Conservation (phyloP, 139 green algal genomes). For the Chlorella vulgaris region DNA sequence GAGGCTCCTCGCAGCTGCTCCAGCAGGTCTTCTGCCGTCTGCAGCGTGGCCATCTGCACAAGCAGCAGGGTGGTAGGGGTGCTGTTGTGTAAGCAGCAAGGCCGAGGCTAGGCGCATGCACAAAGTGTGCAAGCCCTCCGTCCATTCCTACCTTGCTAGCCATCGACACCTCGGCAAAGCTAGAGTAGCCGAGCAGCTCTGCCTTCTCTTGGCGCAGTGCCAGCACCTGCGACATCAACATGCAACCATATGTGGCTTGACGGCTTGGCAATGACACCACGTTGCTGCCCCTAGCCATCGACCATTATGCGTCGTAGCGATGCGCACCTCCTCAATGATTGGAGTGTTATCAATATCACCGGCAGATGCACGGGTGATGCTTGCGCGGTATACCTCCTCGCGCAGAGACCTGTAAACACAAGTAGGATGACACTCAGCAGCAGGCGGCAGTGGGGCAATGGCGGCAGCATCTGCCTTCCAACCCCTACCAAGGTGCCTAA, state of each 20-base stretch:
- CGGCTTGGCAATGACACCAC: too few species aligned
- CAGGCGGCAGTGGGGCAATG: too few species aligned
- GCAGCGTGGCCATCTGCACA: constrained; percentile 84
- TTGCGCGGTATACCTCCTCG: constrained; percentile 95
- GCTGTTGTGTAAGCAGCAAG: too few species aligned
- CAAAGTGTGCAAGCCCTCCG: too few species aligned
- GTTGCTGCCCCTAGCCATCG: too few species aligned
- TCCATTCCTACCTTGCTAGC: constrained; percentile 78
- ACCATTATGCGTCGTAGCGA: too few species aligned
- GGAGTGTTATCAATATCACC: constrained; percentile 90
- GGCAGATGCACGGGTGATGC: constrained; percentile 79
- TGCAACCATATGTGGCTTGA: background rate
- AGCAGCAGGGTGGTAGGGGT: too few species aligned
- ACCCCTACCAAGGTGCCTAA: background rate
- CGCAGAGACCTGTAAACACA: constrained; percentile 63
- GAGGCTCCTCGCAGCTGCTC: constrained; percentile 87
- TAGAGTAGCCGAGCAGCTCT: constrained; percentile 88
- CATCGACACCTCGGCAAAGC: constrained; percentile 87
- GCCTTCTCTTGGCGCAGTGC: constrained; percentile 86
- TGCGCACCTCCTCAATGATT: constrained; percentile 75
- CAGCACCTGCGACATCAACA: constrained; percentile 60
- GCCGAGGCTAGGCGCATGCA: too few species aligned
- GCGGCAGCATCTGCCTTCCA: too few species aligned
- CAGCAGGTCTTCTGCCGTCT: constrained; percentile 83
- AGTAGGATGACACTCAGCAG: too few species aligned